A percentile compares a stretch with the other conserved stretches of the same genome.
phyloP scores from a whole-genome alignment of 1,284 basidiomycete genomes.

The Puccinia horiana region DNA sequence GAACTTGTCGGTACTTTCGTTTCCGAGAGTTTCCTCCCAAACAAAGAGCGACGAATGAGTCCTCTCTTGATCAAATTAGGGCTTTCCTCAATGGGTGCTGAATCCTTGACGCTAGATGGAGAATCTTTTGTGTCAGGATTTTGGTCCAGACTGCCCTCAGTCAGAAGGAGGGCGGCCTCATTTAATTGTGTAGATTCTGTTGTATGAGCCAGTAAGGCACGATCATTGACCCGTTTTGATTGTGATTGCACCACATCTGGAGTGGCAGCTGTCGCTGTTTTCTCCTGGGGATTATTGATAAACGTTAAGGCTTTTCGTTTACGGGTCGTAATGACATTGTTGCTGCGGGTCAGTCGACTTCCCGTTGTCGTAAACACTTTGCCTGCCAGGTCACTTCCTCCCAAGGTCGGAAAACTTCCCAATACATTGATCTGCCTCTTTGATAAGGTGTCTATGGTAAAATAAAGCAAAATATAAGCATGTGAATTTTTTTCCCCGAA shows the following conservation, averaged over 20 bases:
- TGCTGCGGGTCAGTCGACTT: slow-evolving; percentile 7
- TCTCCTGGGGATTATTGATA: slow-evolving; percentile 3
- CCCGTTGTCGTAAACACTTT: slow-evolving; percentile 30
- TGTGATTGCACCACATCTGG: not conserved
- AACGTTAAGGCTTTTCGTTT: slow-evolving; percentile 16
- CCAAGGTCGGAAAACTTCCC: not conserved
- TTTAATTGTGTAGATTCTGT: not conserved
- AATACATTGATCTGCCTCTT: not conserved
- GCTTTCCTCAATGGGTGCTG: not conserved
- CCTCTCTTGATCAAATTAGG: not conserved
- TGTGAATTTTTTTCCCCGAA: not conserved
- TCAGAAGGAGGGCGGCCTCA: not conserved
- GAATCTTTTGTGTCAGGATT: not conserved
- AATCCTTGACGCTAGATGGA: not conserved
- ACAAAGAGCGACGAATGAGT: slow-evolving; percentile 10
- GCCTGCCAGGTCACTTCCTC: not conserved
- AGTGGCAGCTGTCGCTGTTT: not conserved
- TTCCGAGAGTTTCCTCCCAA: not conserved
- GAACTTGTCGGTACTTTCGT: not conserved
- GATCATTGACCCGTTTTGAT: not conserved
- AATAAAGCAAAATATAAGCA: not conserved
- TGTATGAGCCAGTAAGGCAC: not conserved
- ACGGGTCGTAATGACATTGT: not conserved
- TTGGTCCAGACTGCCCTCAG: not conserved
- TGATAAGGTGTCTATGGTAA: not conserved